Base-by-base conservation (phyloP, 345 rosid genomes). In the Salix koriyanagi region DNA sequence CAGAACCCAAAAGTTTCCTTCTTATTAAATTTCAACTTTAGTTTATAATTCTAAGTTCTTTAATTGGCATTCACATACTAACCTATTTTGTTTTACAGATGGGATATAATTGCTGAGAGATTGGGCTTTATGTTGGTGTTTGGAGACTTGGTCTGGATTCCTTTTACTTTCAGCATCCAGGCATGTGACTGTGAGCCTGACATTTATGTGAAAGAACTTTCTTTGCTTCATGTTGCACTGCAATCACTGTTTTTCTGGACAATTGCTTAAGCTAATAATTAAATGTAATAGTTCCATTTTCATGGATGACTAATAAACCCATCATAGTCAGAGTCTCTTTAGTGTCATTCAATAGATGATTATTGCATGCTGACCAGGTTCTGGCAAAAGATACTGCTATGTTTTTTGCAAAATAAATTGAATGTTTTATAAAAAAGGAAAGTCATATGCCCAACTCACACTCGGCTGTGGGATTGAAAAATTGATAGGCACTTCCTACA, bases 91-190 rank as follows among this genome's bases (percentile, higher is more conserved):
- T 67, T 77, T 75, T 69, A 9, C 86, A 93, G 99, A 61, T 93
- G 98, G 97, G 99, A 96, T 81, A 92, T 91, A 77, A 96, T 96
- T 79, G 98, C 97, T 3, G 99, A 96, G 88, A 90, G 96, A 78
- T 78, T 93, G 78, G 98, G 98, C 54, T 96, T 93, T 89, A 96
- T 96, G 97, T 79, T 96, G 82, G 98, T 93, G 6, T 93, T 93
- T 83, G 99, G 98, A 68, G 99, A 96, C 88, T 88, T 95, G 23
- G 84, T 93, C 70, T 93, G 96, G 96, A 95, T 91, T 84, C 98
- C 99, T 83, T 91, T 93, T 89, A 90, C 96, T 48, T 91, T 95
- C 80, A 95, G 96, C 86, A 95, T 95, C 83, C 99, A 90, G 98
- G 99, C 79, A 90, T 71, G 87, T 89, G 66, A 69, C 23, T 75